Evolutionary conservation across 306 rosid species (phyloP), one percentile per base, ranked within the genome.

Genomic region (Acacia crassicarpa): DNA sequence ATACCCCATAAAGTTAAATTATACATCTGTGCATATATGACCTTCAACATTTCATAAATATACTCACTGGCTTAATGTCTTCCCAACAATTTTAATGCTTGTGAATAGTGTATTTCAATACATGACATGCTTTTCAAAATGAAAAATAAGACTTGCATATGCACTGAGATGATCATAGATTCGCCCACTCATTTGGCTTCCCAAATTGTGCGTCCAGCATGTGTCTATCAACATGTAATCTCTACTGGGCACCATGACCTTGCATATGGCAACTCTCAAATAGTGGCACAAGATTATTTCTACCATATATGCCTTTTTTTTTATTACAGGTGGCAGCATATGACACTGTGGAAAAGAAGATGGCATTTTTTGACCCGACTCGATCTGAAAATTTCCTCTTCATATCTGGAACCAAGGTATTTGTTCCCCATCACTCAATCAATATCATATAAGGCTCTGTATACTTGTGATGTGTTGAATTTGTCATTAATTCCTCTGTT

Each of bases 381-480:
- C 98, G 98, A 0, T 79, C 97, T 9, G 78, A 92, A 85, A 97
- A 96, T 73, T 96, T 96, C 84, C 94, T 96, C 85, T 93, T 96
- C 89, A 96, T 96, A 84, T 96, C 97, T 1, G 99, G 98, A 79
- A 93, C 97, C 87, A 96, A 96, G 97, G 99, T 96, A 80, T 71
- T 45, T 76, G n/a, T 45, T 69, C 80, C 73, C 44, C 45, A 23
- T 44, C 23, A 67, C 67, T 79, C 59, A 35, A 4, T 74, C 4
- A 65, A 33, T 75, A 48, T 58, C 65, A 58, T 54, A 33, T 49
- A 38, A 68, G 56, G 77, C 69, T 71, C 51, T 75, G 49, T 54
- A 33, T 20, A 74, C 66, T 77, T 67, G 13, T 58, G 63, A 51
- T 67, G 8, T 15, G 32, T 67, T 40, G 56, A 33, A 38, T 13